Evolutionary conservation across 345 rosid species (phyloP).

Genomic region (Excoecaria agallocha): DNA sequence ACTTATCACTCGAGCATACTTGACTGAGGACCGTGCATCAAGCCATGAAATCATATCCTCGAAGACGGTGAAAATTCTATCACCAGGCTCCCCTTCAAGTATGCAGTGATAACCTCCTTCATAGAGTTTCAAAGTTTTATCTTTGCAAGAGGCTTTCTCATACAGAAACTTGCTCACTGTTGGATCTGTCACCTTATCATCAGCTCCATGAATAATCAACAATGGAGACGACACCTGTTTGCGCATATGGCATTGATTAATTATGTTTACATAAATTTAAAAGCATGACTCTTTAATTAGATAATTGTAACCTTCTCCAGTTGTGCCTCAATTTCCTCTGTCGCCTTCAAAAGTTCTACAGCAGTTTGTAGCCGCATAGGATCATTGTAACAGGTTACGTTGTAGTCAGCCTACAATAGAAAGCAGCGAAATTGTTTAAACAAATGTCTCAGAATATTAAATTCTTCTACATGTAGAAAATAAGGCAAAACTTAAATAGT

Average conservation of each 20-base stretch:
- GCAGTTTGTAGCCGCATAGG: slow-evolving; percentile 62
- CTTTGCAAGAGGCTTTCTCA: slow-evolving; percentile 65
- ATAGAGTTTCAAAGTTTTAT: slow-evolving; percentile 82
- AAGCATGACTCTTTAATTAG: neutral
- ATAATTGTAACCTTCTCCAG: slow-evolving; percentile 47
- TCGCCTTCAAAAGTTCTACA: slow-evolving; percentile 71
- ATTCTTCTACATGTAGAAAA: neutral
- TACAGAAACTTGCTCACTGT: slow-evolving; percentile 72
- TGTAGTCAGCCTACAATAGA: slow-evolving; percentile 58
- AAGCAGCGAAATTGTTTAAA: slow-evolving; percentile 6
- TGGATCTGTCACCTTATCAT: slow-evolving; percentile 87
- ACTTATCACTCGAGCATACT: slow-evolving; percentile 10
- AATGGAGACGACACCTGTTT: slow-evolving; percentile 82
- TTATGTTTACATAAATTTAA: slow-evolving; percentile 1
- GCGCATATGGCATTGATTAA: neutral
- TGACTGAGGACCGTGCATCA: slow-evolving; percentile 41
- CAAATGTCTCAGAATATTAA: neutral
- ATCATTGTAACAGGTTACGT: slow-evolving; percentile 70
- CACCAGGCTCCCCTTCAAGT: slow-evolving; percentile 89
- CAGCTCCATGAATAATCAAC: slow-evolving; percentile 84
- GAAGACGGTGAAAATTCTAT: slow-evolving; percentile 51
- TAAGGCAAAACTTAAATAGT: no score
- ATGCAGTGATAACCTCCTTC: slow-evolving; percentile 84
- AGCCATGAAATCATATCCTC: slow-evolving; percentile 74
- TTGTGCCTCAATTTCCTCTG: slow-evolving; percentile 65